phyloP scores from a whole-genome alignment of 179 eudicot species.

The Corrigiola litoralis region DNA sequence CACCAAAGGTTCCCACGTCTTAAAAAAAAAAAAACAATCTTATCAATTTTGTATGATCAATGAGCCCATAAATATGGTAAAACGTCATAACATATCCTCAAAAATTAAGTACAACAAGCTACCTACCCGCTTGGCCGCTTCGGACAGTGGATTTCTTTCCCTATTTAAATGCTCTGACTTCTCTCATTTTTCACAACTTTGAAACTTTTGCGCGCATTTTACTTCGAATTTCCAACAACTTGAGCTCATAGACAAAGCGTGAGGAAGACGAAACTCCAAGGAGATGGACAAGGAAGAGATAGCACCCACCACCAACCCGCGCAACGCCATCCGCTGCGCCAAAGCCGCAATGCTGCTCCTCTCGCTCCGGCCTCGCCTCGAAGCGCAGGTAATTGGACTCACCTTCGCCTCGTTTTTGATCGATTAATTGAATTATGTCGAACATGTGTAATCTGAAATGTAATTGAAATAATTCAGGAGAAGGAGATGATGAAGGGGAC shows the following conservation, averaged over 20 bases:
- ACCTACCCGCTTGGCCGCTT: too few species aligned
- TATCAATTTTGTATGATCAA: too few species aligned
- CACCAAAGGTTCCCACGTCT: too few species aligned
- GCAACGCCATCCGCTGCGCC: conserved; percentile 38
- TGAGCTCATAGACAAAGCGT: not conserved
- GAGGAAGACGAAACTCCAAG: not conserved
- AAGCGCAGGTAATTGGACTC: conserved; percentile 5
- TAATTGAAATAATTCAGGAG: conserved; percentile 21
- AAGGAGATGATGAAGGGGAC: conserved; percentile 27
- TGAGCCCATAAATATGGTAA: too few species aligned
- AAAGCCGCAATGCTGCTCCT: conserved; percentile 44
- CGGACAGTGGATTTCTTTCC: too few species aligned
- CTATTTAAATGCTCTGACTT: too few species aligned
- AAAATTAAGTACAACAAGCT: too few species aligned
- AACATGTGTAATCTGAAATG: not conserved
- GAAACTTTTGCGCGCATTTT: conserved; percentile 2
- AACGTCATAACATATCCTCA: too few species aligned
- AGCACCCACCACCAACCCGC: conserved; percentile 15
- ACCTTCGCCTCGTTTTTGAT: conserved; percentile 4
- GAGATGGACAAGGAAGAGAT: conserved; percentile 27
- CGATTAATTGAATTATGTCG: not conserved
- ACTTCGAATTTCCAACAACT: not conserved
- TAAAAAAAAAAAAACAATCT: too few species aligned
- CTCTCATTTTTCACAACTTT: too few species aligned
- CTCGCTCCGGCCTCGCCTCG: conserved; percentile 19